Evolutionary conservation across 306 rosid species (phyloP), one percentile per base, ranked within the genome.

Genomic region (Vigna hirtella): DNA sequence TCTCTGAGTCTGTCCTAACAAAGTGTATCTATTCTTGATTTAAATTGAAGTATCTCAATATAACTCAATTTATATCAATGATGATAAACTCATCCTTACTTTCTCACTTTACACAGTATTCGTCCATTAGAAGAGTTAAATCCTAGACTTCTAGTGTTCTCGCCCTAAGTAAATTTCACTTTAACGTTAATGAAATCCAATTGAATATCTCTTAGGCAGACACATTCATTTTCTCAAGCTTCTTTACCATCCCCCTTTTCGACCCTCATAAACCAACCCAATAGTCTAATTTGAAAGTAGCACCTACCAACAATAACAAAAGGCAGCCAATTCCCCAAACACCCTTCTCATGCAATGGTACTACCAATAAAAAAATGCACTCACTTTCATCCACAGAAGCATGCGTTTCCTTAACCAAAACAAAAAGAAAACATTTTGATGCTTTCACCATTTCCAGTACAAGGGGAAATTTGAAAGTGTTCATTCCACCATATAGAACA

Each of bases 361-460:
- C 13, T 57, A 30, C 24, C 17, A 63, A 52, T 30, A 2, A 30
- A 67, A 20, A 20, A 56, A 42, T 12, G 56, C 48, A 55, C 8
- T 22, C n/a, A 70, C 61, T 26, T 70, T 4, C 72, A 45, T 20
- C 48, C 6, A 78, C 61, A 66, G 4, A 66, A 11, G 34, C 57
- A 48, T 8, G 73, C 57, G 28, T 63, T 64, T 10, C 72, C 56
- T 63, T 72, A 22, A 59, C 26, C 30, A 36, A 70, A 6, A 42
- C 3, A 57, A 7, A 30, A 9, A n/a, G 11, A 9, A 26, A 24
- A 20, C 17, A 34, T 5, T 36, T 32, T 17, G 9, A 5, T 66
- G 34, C 30, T 38, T 20, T n/a, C 70, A 65, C 50, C 26, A 10
- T 66, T 66, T 38, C 32, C 51, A 17, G 28, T 40, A 18, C 51